Evolutionary conservation across 192 early-diverging fungal genomes (phyloP).

Genomic region (Podila epicladia): DNA sequence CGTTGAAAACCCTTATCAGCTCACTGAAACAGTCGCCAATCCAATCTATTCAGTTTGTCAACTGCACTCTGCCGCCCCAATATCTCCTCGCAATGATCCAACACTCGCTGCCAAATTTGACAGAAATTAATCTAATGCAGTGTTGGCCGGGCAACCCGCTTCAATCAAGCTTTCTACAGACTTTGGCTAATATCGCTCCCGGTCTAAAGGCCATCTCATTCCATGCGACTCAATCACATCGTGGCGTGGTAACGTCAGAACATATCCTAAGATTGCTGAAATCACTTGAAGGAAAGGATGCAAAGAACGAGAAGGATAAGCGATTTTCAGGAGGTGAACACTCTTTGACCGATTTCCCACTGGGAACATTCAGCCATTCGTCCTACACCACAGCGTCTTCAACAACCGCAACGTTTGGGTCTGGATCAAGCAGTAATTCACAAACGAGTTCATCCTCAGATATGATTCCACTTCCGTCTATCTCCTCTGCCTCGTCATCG

Average conservation of each 20-base stretch:
- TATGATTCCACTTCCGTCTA: not conserved
- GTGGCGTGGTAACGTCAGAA: conserved; percentile 12
- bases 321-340: not conserved
- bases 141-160: conserved; percentile 40
- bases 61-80: conserved; percentile 36
- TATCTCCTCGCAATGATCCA: conserved; percentile 45
- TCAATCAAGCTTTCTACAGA: not conserved
- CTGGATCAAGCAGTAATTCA: conserved; percentile 3
- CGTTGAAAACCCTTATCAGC: not conserved
- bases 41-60: conserved; percentile 28
- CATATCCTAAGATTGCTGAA: conserved; percentile 11
- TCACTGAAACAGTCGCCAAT: conserved; percentile 22
- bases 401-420: conserved; percentile 11
- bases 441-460: conserved; percentile 9
- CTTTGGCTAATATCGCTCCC: conserved; percentile 24
- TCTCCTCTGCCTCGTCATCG: not conserved
- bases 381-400: conserved; percentile 15
- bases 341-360: conserved; percentile 22
- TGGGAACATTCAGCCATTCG: conserved; percentile 14
- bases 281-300: conserved; percentile 8
- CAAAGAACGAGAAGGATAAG: not conserved
- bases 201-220: conserved; percentile 16
- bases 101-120: conserved; percentile 29
- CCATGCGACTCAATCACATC: conserved; percentile 38
- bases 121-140: conserved; percentile 17